Evolutionary conservation across 495 filamentous ascomycete species (phyloP), one percentile per base, ranked within the genome.

Genomic region (Talaromyces adpressus): DNA sequence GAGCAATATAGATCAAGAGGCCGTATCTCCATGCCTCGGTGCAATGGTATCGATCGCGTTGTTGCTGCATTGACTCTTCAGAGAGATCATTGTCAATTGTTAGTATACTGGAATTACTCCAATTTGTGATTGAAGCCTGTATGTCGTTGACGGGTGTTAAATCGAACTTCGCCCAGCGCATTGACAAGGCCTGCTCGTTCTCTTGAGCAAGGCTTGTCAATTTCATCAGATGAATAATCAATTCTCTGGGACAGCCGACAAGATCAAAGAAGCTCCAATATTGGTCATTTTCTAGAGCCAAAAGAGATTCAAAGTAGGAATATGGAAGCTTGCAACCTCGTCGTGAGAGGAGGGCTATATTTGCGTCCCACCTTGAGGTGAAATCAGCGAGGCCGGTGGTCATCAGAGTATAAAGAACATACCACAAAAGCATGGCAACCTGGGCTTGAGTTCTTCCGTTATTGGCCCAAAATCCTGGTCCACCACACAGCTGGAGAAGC

Each of bases 261-360:
- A 73, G 49, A 59, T 69, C 68, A 62, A 68, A 73, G 63, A 73
- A 75, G 16, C 64, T 63, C 67, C 68, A 75, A 36, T 65, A 54
- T 22, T 65, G 57, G 11, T 69, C 49, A 32, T 64, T 61, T 12
- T 69, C 61, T 41, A 52, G 59, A 47, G 39, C n/a, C 12, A 65
- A 27, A 6, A 71, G 61, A 30, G 59, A 62, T 3, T 68, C 60
- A 9, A 70, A 57, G 47, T 69, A 69, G 7, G 51, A 51, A 30
- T 65, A 66, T 20, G 66, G 63, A 49, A 72, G 59, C 25, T 71
- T 60, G 39, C 68, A 62, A 9, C 62, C 63, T 34, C 67, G 68
- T 25, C 68, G 71, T 32, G 71, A 69, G 25, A 70, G 57, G 16
- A 73, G 57, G 57, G 66, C 65, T 11, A 72, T 63, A 23, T 67